A percentile compares a stretch with the other conserved stretches of the same genome.
These are phyloP conservation scores for Meira nashicola DNA, from an alignment of 1,284 basidiomycete species.

Conservation along the genomic window DNA sequence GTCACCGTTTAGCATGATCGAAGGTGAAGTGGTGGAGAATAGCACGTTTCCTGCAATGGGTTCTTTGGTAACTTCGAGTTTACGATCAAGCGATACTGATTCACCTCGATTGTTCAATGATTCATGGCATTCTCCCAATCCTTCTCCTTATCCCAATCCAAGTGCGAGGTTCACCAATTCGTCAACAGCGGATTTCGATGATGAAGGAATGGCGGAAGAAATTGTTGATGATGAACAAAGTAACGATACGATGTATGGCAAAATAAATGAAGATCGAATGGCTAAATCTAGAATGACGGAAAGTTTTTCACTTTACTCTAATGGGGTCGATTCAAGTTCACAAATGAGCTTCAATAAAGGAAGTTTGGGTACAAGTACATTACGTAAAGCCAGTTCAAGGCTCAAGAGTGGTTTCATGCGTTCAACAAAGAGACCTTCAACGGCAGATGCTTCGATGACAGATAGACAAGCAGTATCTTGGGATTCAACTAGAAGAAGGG, in stretches of 20 bases:
- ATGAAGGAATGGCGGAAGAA: slow-evolving; percentile 1
- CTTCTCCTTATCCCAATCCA: background rate
- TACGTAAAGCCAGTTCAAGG: background rate
- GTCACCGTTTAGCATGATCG: background rate
- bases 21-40: background rate
- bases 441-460: too few relatives aligned
- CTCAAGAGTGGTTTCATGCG: too few relatives aligned
- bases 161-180: background rate
- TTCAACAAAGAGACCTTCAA: too few relatives aligned
- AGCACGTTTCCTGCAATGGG: background rate
- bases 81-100: background rate
- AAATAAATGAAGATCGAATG: background rate
- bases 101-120: background rate
- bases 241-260: background rate
- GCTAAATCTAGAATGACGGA: background rate
- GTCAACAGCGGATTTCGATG: background rate
- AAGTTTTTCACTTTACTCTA: background rate
- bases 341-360: background rate
- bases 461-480: too few relatives aligned
- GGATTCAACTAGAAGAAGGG: too few relatives aligned
- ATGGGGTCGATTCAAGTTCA: background rate
- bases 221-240: background rate
- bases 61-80: background rate
- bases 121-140: background rate
- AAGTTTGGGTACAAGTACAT: background rate